phyloP scores from a whole-genome alignment of 441 rosid species.

The Croton setiger region DNA sequence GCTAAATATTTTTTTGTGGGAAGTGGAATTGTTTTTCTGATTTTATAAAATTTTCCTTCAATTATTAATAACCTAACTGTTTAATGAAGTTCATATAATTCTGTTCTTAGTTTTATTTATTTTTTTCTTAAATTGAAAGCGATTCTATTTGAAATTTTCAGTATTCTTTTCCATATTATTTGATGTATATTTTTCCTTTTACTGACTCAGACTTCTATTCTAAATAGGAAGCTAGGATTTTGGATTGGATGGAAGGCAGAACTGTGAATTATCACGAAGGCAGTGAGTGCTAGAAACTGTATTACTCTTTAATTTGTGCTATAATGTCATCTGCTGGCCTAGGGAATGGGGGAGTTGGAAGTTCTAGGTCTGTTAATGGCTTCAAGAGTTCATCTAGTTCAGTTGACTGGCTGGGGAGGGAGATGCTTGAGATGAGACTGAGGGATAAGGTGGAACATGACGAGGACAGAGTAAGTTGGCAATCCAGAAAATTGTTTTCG shows the following conservation, averaged over 20 bases:
- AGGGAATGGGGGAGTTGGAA: conserved; percentile 94
- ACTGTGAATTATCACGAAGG: conserved; percentile 28
- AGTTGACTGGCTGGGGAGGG: conserved; percentile 93
- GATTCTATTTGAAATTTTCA: neutral
- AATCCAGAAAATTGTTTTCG: too few species aligned
- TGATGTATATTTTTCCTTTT: conserved; percentile 7
- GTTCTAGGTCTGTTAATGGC: conserved; percentile 81
- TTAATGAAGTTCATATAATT: neutral
- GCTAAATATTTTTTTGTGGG: neutral
- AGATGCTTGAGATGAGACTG: conserved; percentile 87
- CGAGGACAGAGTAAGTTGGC: conserved; percentile 68
- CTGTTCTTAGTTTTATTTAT: neutral
- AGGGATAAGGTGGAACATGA: conserved; percentile 77
- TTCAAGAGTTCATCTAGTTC: conserved; percentile 87
- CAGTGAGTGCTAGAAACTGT: conserved; percentile 35
- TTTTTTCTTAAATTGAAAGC: neutral
- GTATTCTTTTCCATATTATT: conserved; percentile 6
- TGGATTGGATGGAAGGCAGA: conserved; percentile 39
- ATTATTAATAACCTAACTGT: neutral
- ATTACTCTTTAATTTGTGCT: conserved; percentile 21
- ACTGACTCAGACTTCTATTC: conserved; percentile 26
- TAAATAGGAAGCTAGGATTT: conserved; percentile 43
- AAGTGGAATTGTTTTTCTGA: neutral
- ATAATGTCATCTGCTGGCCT: conserved; percentile 80
- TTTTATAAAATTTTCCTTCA: neutral